Percentiles rank a stretch among this genome's conserved stretches.
phyloP scores from a whole-genome alignment of 2,329 filamentous ascomycete genomes.

The Lasiodiplodia gonubiensis region DNA sequence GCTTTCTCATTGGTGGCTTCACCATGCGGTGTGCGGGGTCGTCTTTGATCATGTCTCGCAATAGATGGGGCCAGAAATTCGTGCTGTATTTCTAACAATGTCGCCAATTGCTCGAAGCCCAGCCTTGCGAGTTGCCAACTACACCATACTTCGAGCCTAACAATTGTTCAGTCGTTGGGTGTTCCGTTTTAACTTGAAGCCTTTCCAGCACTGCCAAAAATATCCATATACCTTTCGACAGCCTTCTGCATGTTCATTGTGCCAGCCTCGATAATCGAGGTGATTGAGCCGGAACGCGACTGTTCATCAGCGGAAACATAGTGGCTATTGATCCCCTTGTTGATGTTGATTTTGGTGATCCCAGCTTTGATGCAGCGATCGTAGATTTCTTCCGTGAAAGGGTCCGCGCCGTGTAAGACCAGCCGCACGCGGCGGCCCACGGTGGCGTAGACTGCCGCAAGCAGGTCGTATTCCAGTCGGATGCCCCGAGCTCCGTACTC shows the following conservation, averaged over 20 bases:
- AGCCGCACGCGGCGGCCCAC: conserved; percentile 57
- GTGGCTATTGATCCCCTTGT: conserved; percentile 62
- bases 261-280: conserved; percentile 60
- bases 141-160: too few relatives aligned
- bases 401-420: conserved; percentile 65
- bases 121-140: too few relatives aligned
- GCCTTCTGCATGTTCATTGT: conserved; percentile 61
- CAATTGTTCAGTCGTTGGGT: too few relatives aligned
- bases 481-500: conserved; percentile 38
- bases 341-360: conserved; percentile 64
- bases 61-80: too few relatives aligned
- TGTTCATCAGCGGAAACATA: conserved; percentile 56
- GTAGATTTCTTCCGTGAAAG: conserved; percentile 61
- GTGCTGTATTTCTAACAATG: too few relatives aligned
- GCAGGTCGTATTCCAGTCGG: conserved; percentile 65
- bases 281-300: conserved; percentile 48
- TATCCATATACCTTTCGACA: conserved; percentile 63
- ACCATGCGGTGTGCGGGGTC: too few relatives aligned
- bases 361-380: conserved; percentile 60
- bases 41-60: too few relatives aligned
- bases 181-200: too few relatives aligned
- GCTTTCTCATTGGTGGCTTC: too few relatives aligned
- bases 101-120: too few relatives aligned
- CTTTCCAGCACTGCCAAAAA: conserved; percentile 49
- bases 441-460: conserved; percentile 56